Percentiles rank a stretch among this genome's conserved stretches.
phyloP scores from a whole-genome alignment of 2,329 filamentous ascomycete genomes.

The Pestalotiopsis fici region DNA sequence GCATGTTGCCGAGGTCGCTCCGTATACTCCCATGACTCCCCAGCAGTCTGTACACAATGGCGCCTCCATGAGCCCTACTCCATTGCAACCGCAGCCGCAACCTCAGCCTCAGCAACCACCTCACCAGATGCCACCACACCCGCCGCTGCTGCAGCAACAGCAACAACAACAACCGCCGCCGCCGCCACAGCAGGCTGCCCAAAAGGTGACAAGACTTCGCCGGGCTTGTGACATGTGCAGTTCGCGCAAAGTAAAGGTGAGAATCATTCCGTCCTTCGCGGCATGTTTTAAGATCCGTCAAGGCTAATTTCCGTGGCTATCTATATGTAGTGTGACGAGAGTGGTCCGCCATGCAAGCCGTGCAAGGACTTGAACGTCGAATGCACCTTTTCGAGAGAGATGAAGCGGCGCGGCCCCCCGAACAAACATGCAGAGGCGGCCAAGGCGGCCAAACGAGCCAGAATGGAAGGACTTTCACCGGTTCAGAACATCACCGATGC shows the following conservation, averaged over 20 bases:
- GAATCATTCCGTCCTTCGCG: slow-evolving; percentile 4
- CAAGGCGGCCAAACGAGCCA: slow-evolving; percentile 51
- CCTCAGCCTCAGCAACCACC: not conserved
- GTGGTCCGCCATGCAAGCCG: slow-evolving; percentile 56
- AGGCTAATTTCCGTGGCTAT: not conserved
- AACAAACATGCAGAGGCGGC: slow-evolving; percentile 61
- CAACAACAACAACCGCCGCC: not conserved
- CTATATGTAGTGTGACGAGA: slow-evolving; percentile 49
- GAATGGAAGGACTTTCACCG: slow-evolving; percentile 38
- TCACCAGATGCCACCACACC: not conserved
- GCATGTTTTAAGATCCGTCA: not conserved
- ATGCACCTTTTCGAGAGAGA: slow-evolving; percentile 58
- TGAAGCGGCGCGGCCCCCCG: slow-evolving; percentile 59
- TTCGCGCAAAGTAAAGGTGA: slow-evolving; percentile 59
- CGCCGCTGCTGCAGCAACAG: not conserved
- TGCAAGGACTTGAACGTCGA: slow-evolving; percentile 58
- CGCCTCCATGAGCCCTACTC: not conserved
- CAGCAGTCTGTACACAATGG: not conserved
- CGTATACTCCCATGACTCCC: slow-evolving; percentile 1
- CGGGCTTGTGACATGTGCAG: slow-evolving; percentile 65
- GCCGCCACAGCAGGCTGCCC: slow-evolving; percentile 12
- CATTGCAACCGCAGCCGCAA: not conserved
- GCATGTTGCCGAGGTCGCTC: slow-evolving; percentile 25
- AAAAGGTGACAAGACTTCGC: slow-evolving; percentile 56
- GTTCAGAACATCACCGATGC: slow-evolving; percentile 50